Conservation (phyloP, 148 eudicot genomes). For the Heliamphora exappendiculata region DNA sequence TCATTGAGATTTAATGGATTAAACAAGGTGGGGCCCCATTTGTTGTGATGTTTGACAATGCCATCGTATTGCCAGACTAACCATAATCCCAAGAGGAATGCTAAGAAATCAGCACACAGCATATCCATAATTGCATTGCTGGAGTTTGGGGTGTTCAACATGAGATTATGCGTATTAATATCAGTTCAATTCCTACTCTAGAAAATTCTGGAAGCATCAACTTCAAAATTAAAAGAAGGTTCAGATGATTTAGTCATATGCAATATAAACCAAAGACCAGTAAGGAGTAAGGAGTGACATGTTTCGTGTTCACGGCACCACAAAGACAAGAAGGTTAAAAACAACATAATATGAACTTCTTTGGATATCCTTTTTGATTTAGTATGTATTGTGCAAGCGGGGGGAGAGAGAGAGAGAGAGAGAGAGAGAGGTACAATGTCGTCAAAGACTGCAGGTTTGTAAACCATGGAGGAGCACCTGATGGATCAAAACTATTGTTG, state of each 20-base stretch:
- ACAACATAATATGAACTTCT: not conserved
- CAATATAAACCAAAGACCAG: not conserved
- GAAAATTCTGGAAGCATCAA: not conserved
- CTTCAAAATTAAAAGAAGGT: not conserved
- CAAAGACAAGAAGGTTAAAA: not conserved
- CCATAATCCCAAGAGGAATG: not conserved
- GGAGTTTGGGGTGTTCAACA: not conserved
- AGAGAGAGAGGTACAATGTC: constrained; percentile 54
- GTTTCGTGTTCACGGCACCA: not conserved
- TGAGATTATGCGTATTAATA: not conserved
- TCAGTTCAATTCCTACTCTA: not conserved
- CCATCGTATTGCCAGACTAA: not conserved
- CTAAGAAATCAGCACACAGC: not conserved
- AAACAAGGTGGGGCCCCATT: not conserved
- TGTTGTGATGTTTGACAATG: not conserved
- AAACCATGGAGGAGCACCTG: constrained; percentile 63
- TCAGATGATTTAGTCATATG: not conserved
- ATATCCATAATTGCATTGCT: not conserved
- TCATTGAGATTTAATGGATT: not conserved
- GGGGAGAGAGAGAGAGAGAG: constrained; percentile 16
- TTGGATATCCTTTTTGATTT: not conserved
- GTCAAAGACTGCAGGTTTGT: constrained; percentile 54
- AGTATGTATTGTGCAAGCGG: not conserved
- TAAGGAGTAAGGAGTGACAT: not conserved
- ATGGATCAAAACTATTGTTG: constrained; percentile 67